A percentile compares a stretch with the other conserved stretches of the same genome.
Conservation (phyloP, 1,139 yeast genomes). For the Ashbya aceris region DNA sequence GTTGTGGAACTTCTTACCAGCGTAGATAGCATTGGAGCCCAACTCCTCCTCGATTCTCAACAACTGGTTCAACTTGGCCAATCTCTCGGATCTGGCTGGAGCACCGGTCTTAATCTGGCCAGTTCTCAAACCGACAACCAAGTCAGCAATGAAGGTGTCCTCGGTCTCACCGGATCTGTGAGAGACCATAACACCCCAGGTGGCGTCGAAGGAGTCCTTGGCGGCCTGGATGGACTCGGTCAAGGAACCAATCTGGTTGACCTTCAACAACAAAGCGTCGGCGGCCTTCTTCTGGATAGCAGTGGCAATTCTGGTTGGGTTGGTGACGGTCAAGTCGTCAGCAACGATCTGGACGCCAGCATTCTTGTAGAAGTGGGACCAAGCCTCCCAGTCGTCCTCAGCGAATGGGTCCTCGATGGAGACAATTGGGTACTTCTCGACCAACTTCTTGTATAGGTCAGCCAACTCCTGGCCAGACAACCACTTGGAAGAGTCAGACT, state of each 20-base stretch:
- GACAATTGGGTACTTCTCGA: slow-evolving; percentile 88
- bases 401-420: slow-evolving; percentile 97
- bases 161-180: slow-evolving; percentile 99
- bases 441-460: slow-evolving; percentile 65
- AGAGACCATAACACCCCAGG: slow-evolving; percentile 97
- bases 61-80: slow-evolving; percentile 94
- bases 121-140: slow-evolving; percentile 90
- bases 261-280: slow-evolving; percentile 87
- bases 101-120: slow-evolving; percentile 99
- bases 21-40: slow-evolving; percentile 90
- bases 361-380: slow-evolving; percentile 77
- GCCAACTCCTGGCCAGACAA: slow-evolving; percentile 81
- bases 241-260: slow-evolving; percentile 89
- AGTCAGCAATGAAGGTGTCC: slow-evolving; percentile 95
- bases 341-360: slow-evolving; percentile 82
- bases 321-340: slow-evolving; percentile 96
- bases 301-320: slow-evolving; percentile 84
- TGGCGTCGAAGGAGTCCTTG: slow-evolving; percentile 78
- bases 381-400: slow-evolving; percentile 98
- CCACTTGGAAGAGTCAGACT: slow-evolving; percentile 83
- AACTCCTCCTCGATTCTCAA: slow-evolving; percentile 96
- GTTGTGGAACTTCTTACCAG: slow-evolving; percentile 78
- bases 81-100: slow-evolving; percentile 98
- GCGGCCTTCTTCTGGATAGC: slow-evolving; percentile 95
- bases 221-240: slow-evolving; percentile 92